A percentile compares a stretch with the other conserved stretches of the same genome.
Conservation (phyloP, 2,329 filamentous ascomycete species). For the Fusarium poae region DNA sequence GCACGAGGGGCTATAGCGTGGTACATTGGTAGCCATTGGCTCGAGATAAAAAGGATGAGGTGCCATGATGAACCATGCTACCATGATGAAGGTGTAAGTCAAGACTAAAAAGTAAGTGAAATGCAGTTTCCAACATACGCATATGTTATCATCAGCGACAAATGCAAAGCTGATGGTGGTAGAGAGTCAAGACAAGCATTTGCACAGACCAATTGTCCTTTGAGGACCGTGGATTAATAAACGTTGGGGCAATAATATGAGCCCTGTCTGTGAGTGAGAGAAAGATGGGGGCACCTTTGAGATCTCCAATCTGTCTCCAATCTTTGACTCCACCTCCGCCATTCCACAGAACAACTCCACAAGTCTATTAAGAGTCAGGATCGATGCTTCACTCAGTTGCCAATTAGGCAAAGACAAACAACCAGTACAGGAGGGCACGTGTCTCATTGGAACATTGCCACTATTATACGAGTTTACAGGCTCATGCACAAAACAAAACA, state of each 20-base stretch:
- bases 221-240: background rate
- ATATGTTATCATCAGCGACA: background rate
- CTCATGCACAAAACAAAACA: slow-evolving; percentile 10
- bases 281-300: slow-evolving; percentile 19
- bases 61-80: slow-evolving; percentile 9
- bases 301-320: slow-evolving; percentile 39
- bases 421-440: slow-evolving; percentile 47
- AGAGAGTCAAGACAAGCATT: slow-evolving; percentile 16
- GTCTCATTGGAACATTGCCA: slow-evolving; percentile 38
- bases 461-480: slow-evolving; percentile 27
- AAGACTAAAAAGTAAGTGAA: slow-evolving; percentile 5
- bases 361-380: slow-evolving; percentile 16
- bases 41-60: slow-evolving; percentile 15
- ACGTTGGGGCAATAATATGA: slow-evolving; percentile 17
- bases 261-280: slow-evolving; percentile 9
- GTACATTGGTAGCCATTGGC: slow-evolving; percentile 25
- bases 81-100: slow-evolving; percentile 31
- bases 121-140: slow-evolving; percentile 9
- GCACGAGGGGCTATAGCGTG: slow-evolving; percentile 27
- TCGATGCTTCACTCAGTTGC: slow-evolving; percentile 22
- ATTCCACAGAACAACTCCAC: slow-evolving; percentile 16
- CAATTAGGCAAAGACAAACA: slow-evolving; percentile 27
- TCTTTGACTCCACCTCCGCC: slow-evolving; percentile 40
- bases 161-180: background rate
- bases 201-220: slow-evolving; percentile 34